Base-by-base conservation (phyloP, 345 rosid species). In the Salix arbutifolia region DNA sequence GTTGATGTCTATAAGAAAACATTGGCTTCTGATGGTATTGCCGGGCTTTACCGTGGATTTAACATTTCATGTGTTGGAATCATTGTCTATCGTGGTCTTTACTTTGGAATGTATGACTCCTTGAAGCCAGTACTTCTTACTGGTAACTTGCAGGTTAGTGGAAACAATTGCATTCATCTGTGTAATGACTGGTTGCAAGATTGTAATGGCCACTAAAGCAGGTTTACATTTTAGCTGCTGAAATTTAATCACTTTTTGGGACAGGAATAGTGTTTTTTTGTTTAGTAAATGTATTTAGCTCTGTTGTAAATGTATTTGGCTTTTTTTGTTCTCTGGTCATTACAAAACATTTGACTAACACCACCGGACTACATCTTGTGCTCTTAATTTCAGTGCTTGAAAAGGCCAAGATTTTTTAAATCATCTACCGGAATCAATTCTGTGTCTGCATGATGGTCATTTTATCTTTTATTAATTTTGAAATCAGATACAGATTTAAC, bases 71-170 rank as follows among this genome's bases (percentile, higher is more conserved):
- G 80, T 50, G 81, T 74, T 28, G 84, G 81, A 64, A 77, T 81
- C 40, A 81, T 81, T 65, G 84, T 81, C 14, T 77, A 81, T n/a
- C 84, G 84, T 19, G 84, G 84, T 74, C 81, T 81, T 30, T 81
- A 81, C 33, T 81, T 81, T 48, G 84, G 84, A 64, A 73, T 81
- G 84, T 77, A 81, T 25, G 81, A 78, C 46, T 74, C 78, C 46
- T 23, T 81, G 75, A 81, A 81, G 76, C 84, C 84, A 7, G 81
- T 81, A 14, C n/a, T 77, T 50, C 58, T 74, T 52, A 70, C 75
- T 18, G 84, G 84, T 52, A 52, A 25, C 1, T 2, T 81, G 69
- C 81, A 81, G 84, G 84, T 81, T 58, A 38, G 77, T 28, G 46
- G 58, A 1, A 28, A 31, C 48, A 26, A 26, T 25, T 23, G 5